phyloP scores from a whole-genome alignment of 176 grass and related monocot genomes.

The Avena eriantha region DNA sequence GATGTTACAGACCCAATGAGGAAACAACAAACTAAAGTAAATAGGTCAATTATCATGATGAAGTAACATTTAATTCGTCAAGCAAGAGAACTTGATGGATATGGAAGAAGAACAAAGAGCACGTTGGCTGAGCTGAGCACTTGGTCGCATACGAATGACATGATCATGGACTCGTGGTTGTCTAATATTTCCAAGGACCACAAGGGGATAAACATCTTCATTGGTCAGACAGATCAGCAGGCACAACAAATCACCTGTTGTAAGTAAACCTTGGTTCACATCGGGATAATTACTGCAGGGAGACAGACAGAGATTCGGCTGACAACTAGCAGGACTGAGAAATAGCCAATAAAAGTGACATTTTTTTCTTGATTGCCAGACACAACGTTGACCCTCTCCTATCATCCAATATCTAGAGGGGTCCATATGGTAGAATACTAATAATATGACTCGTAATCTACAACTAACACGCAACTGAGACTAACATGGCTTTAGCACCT shows the following conservation, averaged over 20 bases:
- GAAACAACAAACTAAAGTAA: neutral
- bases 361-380: neutral
- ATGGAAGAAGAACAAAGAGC: neutral
- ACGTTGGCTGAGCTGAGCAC: neutral
- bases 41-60: neutral
- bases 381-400: neutral
- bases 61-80: constrained; percentile 6
- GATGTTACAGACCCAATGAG: neutral
- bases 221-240: neutral
- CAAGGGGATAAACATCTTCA: neutral
- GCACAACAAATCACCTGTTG: neutral
- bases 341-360: neutral
- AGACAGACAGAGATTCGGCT: neutral
- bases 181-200: neutral
- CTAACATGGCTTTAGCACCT: neutral
- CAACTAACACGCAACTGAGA: neutral
- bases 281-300: neutral
- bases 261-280: neutral
- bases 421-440: neutral
- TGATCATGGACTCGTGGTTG: neutral
- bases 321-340: neutral
- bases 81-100: neutral
- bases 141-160: neutral
- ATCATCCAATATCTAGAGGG: neutral
- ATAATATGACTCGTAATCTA: neutral